Evolutionary conservation across 345 rosid species (phyloP), one percentile per base, ranked within the genome.

Genomic region (Salix koriyanagi): DNA sequence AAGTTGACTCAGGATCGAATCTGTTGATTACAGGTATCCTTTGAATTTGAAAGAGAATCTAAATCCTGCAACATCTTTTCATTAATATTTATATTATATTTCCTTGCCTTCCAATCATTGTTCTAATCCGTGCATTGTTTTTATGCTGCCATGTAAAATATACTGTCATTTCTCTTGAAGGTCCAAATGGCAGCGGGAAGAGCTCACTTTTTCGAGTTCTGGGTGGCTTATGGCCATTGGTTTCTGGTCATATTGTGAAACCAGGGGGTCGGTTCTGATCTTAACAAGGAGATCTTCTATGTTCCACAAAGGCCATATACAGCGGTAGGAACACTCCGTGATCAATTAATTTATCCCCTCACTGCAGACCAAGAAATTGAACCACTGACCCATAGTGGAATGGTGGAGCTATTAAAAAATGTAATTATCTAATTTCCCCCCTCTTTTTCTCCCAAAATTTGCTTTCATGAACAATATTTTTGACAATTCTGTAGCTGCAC

Each of bases 111-210:
- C 18, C 34, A 21, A 48, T 16, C 64, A 32, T 1, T 19, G 12
- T 19, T 30, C 36, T 62, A 28, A 4, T 37, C 4, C 7, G 1
- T 25, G 26, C 34, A 54, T 28, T 72, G 44, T 54, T 54, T 4
- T 32, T 52, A 64, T 41, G 66, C 44, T 64, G 56, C 25, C 11
- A 18, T 62, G 3, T 48, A 25, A 72, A 67, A 60, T 2, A n/a
- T 58, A 70, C 74, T 72, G 34, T 72, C 65, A 16, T 77, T 72
- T 85, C 69, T 82, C 32, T 71, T 78, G 80, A 79, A 96, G 99
- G 99, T 83, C 99, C 99, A 65, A 96, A 96, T 84, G 99, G 99
- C 73, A 96, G 98, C 79, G 99, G 99, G 75, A 96, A 96, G 86
- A 96, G 99, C 85, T 96, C 99, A 25, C 99, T 96, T 77, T 96